Evolutionary conservation across 164 flowering plant genomes (phyloP), one percentile per base, ranked within the genome.

Genomic region (grape (Vitis vinifera)): DNA sequence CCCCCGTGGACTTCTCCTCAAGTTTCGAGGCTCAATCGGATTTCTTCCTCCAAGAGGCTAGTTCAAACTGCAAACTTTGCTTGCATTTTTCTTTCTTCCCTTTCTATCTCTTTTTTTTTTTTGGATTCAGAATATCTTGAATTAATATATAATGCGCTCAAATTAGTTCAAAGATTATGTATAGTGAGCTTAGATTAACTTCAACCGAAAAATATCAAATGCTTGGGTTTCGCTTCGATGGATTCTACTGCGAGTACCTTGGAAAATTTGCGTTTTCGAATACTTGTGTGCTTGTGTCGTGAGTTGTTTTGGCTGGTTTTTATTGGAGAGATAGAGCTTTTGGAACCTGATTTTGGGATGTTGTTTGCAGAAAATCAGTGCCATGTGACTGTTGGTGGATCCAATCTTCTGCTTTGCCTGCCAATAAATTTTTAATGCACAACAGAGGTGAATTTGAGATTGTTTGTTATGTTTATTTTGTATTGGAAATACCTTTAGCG

Each of bases 351-450:
- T 10, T 8, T 37, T 66, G 51, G 37, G 16, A 23, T 47, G 29
- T 55, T 69, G 27, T 70, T 82, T 73, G 44, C 87, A 86, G 91
- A 81, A 74, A 69, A 59, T 75, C 80, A 59, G 31, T 74, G 61
- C 71, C 73, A 0, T 63, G 75, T 55, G 60, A 51, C 3, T 69
- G 73, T 73, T 73, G 80, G 72, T 67, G 80, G 80, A 68, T 71
- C 47, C 63, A 75, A 56, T 55, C 68, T 78, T 73, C 78, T 56
- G 30, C 77, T 23, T 67, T 70, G 23, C 50, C 17, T 11, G 65
- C 68, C 19, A 53, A 11, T 14, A 66, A 37, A 44, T 55, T 48
- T 37, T 19, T 9, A 44, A 53, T 66, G 50, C 62, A 11, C 27
- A 51, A 44, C 61, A 29, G 23, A 68, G 84, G 87, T 80, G 80